Evolutionary conservation across 345 rosid species (phyloP), one percentile per base, ranked within the genome.

Genomic region (Lenwebbia sp.): DNA sequence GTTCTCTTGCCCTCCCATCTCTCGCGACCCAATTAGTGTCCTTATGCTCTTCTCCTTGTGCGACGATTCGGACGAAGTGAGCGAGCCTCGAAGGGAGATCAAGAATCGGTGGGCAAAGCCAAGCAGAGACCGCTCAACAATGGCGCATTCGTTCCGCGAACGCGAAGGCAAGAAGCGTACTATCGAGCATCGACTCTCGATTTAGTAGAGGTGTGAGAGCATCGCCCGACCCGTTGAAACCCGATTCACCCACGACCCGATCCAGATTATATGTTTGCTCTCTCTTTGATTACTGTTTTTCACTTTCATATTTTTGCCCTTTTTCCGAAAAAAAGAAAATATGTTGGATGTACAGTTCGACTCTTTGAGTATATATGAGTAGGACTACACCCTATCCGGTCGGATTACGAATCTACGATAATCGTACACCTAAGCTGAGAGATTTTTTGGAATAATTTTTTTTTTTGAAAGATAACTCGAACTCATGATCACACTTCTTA

Each of bases 1-100:
- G 10, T 85, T 86, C 83, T 92, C 93, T 85, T 92, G 93, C 75
- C 89, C 86, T 83, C 85, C 89, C 95, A 94, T 94, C 88, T 86
- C 89, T 82, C 57, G 23, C 75, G 19, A 70, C 78, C 47, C 44
- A 22, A 33, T 37, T 33, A 40, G 47, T 23, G 25, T 40, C 78
- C 78, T 70, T 13, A 0, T 7, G 55, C 7, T 33, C 37, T 0
- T 65, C 8, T 7, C 76, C 76, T 30, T 70, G 25, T 5, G 78
- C 78, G 25, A 70, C 25, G 78, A 70, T 70, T 33, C 44, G 47
- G 44, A 70, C 78, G 78, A 70, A 70, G 44, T 12, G 78, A 33
- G 78, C 44, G 44, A 65, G 78, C 78, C 78, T 33, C 44, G 78
- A 37, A 65, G 1, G 44, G 19, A 65, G 78, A 65, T 65, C 44